A percentile compares a stretch with the other conserved stretches of the same genome.
phyloP scores from a whole-genome alignment of 805 yeast genomes.

The Candida easanensis region DNA sequence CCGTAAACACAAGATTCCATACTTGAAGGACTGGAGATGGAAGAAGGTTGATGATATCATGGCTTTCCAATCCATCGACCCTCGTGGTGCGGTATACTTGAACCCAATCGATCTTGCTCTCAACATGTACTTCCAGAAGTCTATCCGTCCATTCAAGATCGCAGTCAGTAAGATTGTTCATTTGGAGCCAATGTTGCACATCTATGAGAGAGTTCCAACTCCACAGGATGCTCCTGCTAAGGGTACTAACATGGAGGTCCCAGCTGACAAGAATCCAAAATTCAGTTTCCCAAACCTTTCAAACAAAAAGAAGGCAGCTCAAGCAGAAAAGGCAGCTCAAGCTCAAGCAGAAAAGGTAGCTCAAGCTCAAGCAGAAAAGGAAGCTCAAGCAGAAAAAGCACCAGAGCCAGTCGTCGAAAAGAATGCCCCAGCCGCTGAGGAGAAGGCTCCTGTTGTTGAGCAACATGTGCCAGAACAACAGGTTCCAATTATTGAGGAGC shows the following conservation, averaged over 20 bases:
- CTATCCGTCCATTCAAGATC: conserved; percentile 15
- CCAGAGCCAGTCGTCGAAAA: too few species aligned
- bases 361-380: neutral
- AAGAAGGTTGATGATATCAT: conserved; percentile 34
- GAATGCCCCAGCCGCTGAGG: too few species aligned
- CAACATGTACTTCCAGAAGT: conserved; percentile 8
- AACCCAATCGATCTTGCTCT: conserved; percentile 10
- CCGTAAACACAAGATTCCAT: conserved; percentile 21
- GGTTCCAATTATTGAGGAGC: too few species aligned
- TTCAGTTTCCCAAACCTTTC: neutral
- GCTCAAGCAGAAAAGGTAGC: neutral
- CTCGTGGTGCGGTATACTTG: conserved; percentile 12
- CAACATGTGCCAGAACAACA: too few species aligned
- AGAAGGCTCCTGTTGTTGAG: too few species aligned
- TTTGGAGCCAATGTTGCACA: conserved; percentile 9
- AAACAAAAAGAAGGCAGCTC: neutral
- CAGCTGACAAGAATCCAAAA: neutral
- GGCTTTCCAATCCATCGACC: conserved; percentile 42
- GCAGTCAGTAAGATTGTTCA: conserved; percentile 15
- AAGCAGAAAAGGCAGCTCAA: neutral
- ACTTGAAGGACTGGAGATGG: conserved; percentile 40
- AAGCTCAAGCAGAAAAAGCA: neutral
- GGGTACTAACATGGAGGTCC: neutral
- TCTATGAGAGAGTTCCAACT: conserved; percentile 19
- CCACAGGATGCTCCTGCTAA: neutral